Conservation (phyloP, 768 basidiomycete species). For the Rhodotorula graminis region DNA sequence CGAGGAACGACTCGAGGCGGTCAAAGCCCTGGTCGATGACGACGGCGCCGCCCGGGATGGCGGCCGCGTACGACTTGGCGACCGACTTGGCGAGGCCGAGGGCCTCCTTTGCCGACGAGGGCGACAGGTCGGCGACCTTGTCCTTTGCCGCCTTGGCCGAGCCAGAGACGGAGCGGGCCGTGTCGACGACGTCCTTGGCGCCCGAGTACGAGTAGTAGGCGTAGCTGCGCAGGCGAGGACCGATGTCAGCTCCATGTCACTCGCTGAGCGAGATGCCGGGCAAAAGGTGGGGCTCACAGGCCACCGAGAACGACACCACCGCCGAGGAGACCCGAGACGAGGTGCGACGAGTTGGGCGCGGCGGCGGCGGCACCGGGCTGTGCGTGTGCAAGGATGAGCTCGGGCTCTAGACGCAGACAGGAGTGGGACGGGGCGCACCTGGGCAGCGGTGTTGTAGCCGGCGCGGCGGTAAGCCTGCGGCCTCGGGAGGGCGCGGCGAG, state of each 20-base stretch:
- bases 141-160: slow-evolving; percentile 35
- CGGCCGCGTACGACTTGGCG: slow-evolving; percentile 40
- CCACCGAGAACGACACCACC: slow-evolving; percentile 37
- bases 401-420: too few relatives aligned
- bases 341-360: slow-evolving; percentile 27
- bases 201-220: slow-evolving; percentile 42
- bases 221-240: slow-evolving; percentile 10
- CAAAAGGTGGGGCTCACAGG: neutral
- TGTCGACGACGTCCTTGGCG: slow-evolving; percentile 34
- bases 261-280: neutral
- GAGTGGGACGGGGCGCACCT: neutral
- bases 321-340: slow-evolving; percentile 36
- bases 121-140: slow-evolving; percentile 33
- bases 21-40: slow-evolving; percentile 37
- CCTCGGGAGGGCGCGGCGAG: slow-evolving; percentile 26
- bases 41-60: slow-evolving; percentile 38
- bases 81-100: slow-evolving; percentile 34
- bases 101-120: slow-evolving; percentile 33
- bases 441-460: slow-evolving; percentile 11
- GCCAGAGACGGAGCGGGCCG: slow-evolving; percentile 20
- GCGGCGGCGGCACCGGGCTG: neutral
- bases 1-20: slow-evolving; percentile 38
- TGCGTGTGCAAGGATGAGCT: too few relatives aligned
- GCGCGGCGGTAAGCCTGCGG: slow-evolving; percentile 14
- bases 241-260: neutral